Conservation (phyloP, 2,329 filamentous ascomycete genomes). For the Aspergillus hiratsukae region DNA sequence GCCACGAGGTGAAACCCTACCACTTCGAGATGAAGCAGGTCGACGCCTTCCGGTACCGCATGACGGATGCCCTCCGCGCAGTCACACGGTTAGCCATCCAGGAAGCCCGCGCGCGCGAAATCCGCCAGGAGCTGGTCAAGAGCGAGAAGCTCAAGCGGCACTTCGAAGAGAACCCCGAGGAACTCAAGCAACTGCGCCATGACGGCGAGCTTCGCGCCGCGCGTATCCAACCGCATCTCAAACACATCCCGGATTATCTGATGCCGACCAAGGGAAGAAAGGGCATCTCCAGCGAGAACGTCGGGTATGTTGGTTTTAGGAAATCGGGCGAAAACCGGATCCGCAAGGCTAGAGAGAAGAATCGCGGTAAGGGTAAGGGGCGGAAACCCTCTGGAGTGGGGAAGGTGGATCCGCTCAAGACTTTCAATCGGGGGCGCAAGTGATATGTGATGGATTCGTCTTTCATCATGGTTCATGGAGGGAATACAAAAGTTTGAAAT, state of each 20-base stretch:
- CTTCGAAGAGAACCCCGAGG: slow-evolving; percentile 94
- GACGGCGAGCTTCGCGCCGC: slow-evolving; percentile 83
- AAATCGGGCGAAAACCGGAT: slow-evolving; percentile 49
- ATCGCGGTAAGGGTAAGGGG: slow-evolving; percentile 41
- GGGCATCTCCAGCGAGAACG: slow-evolving; percentile 58
- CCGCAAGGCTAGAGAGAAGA: slow-evolving; percentile 46
- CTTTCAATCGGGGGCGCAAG: slow-evolving; percentile 62
- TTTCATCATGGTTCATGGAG: not conserved
- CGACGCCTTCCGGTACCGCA: slow-evolving; percentile 89
- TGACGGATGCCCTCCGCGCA: slow-evolving; percentile 84
- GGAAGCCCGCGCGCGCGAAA: slow-evolving; percentile 81
- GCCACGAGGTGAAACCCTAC: slow-evolving; percentile 81
- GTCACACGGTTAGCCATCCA: slow-evolving; percentile 87
- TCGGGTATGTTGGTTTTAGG: slow-evolving; percentile 70
- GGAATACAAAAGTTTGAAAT: not conserved
- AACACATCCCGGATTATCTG: slow-evolving; percentile 91
- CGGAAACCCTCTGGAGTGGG: slow-evolving; percentile 47
- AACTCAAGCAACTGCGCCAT: slow-evolving; percentile 81
- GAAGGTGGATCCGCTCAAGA: slow-evolving; percentile 81
- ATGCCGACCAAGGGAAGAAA: slow-evolving; percentile 73
- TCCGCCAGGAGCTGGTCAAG: slow-evolving; percentile 84
- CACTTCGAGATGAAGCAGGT: slow-evolving; percentile 92
- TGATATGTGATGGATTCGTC: slow-evolving; percentile 10
- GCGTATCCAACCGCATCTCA: slow-evolving; percentile 80
- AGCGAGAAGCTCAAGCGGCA: slow-evolving; percentile 91